phyloP scores from a whole-genome alignment of 1,284 basidiomycete genomes.

The Sanghuangporus sanghuang region DNA sequence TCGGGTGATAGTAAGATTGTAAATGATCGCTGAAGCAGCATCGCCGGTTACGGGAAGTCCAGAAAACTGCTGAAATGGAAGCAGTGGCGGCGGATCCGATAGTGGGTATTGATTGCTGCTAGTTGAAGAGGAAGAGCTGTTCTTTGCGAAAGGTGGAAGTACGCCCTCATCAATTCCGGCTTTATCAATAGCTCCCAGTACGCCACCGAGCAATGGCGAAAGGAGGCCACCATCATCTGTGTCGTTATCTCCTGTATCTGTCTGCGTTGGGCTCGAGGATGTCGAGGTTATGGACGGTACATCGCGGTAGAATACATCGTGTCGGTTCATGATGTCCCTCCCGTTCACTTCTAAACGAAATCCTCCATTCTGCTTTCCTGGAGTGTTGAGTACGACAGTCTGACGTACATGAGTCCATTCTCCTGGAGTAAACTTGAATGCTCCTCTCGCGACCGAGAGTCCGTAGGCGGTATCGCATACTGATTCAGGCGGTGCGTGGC shows the following conservation, averaged over 20 bases:
- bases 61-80: neutral
- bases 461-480: constrained; percentile 64
- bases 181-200: neutral
- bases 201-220: constrained; percentile 3
- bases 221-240: constrained; percentile 6
- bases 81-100: neutral
- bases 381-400: constrained; percentile 64
- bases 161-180: neutral
- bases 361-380: constrained; percentile 48
- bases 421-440: constrained; percentile 60
- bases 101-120: neutral
- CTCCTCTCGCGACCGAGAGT: constrained; percentile 68
- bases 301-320: constrained; percentile 58
- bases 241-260: neutral
- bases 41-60: neutral
- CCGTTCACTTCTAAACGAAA: constrained; percentile 32
- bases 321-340: constrained; percentile 40
- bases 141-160: neutral
- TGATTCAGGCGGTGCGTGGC: constrained; percentile 47
- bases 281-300: constrained; percentile 22
- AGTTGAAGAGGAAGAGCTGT: neutral
- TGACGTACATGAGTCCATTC: constrained; percentile 65
- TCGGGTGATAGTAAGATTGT: neutral
- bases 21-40: neutral
- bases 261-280: constrained; percentile 11